phyloP scores from a whole-genome alignment of 306 rosid genomes.

The Begonia masoniana region DNA sequence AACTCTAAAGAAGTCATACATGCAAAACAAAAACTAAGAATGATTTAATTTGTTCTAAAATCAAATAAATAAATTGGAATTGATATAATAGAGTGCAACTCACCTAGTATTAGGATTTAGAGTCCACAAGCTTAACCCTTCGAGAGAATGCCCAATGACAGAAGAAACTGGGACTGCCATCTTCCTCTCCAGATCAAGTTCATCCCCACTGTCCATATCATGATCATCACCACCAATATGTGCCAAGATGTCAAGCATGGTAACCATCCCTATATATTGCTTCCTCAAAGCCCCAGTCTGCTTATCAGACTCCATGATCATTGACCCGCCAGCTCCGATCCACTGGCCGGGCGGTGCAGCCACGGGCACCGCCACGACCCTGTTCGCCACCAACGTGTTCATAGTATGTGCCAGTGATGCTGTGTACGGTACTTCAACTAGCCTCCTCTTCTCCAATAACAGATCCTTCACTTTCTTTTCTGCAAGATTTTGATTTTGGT shows the following conservation, averaged over 20 bases:
- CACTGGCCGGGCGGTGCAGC: conserved; percentile 92
- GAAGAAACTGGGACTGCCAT: conserved; percentile 56
- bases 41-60: too few relatives aligned
- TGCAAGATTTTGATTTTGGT: conserved; percentile 10
- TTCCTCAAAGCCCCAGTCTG: conserved; percentile 48
- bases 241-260: conserved; percentile 76
- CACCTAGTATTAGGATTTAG: conserved; percentile 72
- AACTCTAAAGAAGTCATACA: too few relatives aligned
- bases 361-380: conserved; percentile 66
- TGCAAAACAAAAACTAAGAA: too few relatives aligned
- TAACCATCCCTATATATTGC: conserved; percentile 83
- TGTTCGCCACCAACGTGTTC: conserved; percentile 62
- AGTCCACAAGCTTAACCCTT: conserved; percentile 87
- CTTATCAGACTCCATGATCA: conserved; percentile 78
- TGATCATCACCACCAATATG: conserved; percentile 62
- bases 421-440: conserved; percentile 83
- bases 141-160: conserved; percentile 56
- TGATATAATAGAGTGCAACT: not conserved
- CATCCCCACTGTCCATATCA: conserved; percentile 15
- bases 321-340: conserved; percentile 87
- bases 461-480: conserved; percentile 51
- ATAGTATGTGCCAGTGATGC: conserved; percentile 67
- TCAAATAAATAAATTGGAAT: too few relatives aligned
- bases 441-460: conserved; percentile 41
- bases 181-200: conserved; percentile 37